phyloP scores from a whole-genome alignment of 306 rosid species.

The Prunus campanulata region DNA sequence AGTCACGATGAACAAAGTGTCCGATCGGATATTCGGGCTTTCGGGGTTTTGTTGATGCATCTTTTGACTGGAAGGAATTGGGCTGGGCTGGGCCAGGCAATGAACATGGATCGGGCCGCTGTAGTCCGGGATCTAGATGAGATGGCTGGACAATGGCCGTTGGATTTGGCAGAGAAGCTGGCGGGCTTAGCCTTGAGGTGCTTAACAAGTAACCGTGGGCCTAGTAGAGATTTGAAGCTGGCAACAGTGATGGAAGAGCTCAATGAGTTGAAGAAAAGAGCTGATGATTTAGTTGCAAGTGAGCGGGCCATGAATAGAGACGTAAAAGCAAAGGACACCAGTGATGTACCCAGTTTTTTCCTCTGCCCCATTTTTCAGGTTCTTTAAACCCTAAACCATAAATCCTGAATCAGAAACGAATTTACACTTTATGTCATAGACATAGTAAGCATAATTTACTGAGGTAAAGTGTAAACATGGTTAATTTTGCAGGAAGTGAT shows the following conservation, averaged over 20 bases:
- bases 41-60: conserved; percentile 57
- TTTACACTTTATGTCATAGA: too few species aligned
- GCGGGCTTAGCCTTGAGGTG: conserved; percentile 53
- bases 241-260: conserved; percentile 55
- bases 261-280: conserved; percentile 47
- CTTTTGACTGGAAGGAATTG: conserved; percentile 65
- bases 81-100: conserved; percentile 46
- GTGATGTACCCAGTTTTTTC: conserved; percentile 62
- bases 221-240: conserved; percentile 36
- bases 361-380: conserved; percentile 91
- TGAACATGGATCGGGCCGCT: conserved; percentile 38
- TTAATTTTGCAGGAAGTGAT: conserved; percentile 68
- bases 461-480: neutral
- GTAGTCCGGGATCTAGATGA: conserved; percentile 51
- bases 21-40: conserved; percentile 42
- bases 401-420: neutral
- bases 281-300: conserved; percentile 35
- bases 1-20: conserved; percentile 18
- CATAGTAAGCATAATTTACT: neutral
- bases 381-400: neutral
- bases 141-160: conserved; percentile 73
- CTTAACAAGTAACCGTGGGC: conserved; percentile 31
- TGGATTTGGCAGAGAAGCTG: conserved; percentile 54
- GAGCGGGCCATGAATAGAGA: conserved; percentile 16
- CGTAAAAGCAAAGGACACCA: conserved; percentile 20